Evolutionary conservation across 306 rosid genomes (phyloP).

Genomic region (Echinosophora koreensis): DNA sequence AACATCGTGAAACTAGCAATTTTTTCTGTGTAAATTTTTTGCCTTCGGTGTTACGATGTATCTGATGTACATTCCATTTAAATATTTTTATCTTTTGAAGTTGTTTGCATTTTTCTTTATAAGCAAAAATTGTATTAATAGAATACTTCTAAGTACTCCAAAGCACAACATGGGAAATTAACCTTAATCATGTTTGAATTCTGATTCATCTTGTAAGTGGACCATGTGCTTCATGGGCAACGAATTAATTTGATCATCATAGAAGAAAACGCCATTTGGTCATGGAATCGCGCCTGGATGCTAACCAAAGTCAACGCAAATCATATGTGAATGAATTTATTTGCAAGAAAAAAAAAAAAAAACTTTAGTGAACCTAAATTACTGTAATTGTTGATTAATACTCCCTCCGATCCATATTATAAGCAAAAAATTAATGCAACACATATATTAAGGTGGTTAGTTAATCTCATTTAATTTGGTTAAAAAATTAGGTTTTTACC

Average conservation of each 20-base stretch:
- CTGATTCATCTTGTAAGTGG: conserved; percentile 8
- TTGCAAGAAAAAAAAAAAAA: not conserved
- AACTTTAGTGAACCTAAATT: conserved; percentile 28
- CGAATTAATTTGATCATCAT: conserved; percentile 21
- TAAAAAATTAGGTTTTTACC: too few relatives aligned
- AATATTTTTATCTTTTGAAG: not conserved
- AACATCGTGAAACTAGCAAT: not conserved
- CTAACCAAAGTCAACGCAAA: conserved; percentile 45
- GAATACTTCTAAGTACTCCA: too few relatives aligned
- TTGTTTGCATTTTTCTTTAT: too few relatives aligned
- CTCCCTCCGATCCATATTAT: too few relatives aligned
- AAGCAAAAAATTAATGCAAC: too few relatives aligned
- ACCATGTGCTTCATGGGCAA: conserved; percentile 35
- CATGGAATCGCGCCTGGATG: conserved; percentile 17
- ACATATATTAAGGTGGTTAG: too few relatives aligned
- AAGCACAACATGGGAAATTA: too few relatives aligned
- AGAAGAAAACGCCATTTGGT: conserved; percentile 5
- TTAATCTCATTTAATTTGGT: too few relatives aligned
- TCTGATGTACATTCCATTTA: not conserved
- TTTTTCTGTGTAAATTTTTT: not conserved
- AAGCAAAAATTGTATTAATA: too few relatives aligned
- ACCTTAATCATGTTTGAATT: too few relatives aligned
- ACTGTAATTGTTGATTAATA: not conserved
- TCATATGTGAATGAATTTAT: conserved; percentile 35
- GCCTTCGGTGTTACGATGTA: not conserved